These are phyloP conservation scores for Rhizophora mangle DNA, from an alignment of 345 rosid species.

Conservation along the genomic window DNA sequence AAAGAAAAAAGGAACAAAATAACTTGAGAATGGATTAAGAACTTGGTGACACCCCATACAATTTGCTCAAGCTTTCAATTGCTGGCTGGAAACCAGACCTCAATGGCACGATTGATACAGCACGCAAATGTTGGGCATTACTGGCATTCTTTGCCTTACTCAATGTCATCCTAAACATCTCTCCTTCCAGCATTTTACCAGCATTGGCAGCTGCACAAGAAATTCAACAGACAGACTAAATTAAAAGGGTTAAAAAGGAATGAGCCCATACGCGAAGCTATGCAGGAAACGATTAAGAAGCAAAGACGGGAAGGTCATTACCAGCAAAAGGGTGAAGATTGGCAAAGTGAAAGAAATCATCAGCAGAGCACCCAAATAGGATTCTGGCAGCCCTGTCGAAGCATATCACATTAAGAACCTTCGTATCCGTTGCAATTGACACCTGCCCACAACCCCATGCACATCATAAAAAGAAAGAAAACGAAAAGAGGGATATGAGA, in stretches of 20 bases:
- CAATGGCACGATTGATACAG: slow-evolving; percentile 45
- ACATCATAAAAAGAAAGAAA: background rate
- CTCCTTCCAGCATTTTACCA: slow-evolving; percentile 54
- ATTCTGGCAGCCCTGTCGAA: slow-evolving; percentile 73
- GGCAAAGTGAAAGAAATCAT: slow-evolving; percentile 61
- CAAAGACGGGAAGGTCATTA: slow-evolving; percentile 7
- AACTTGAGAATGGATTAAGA: background rate
- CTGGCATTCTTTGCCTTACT: slow-evolving; percentile 52
- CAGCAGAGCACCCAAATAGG: slow-evolving; percentile 79
- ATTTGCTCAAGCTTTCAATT: slow-evolving; percentile 37
- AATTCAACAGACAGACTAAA: background rate
- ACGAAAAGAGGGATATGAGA: background rate
- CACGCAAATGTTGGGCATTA: slow-evolving; percentile 65
- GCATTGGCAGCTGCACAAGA: slow-evolving; percentile 51
- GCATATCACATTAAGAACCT: slow-evolving; percentile 63
- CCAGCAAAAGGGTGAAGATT: slow-evolving; percentile 64
- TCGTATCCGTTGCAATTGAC: slow-evolving; percentile 59
- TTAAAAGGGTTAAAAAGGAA: too few species aligned
- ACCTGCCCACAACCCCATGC: slow-evolving; percentile 39
- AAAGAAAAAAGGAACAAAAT: background rate
- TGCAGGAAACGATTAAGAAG: background rate
- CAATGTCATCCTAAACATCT: slow-evolving; percentile 62
- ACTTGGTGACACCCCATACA: slow-evolving; percentile 21
- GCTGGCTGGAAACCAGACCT: slow-evolving; percentile 55
- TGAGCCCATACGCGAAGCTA: too few species aligned